phyloP scores from a whole-genome alignment of 306 rosid genomes.

The Medicago ruthenica region DNA sequence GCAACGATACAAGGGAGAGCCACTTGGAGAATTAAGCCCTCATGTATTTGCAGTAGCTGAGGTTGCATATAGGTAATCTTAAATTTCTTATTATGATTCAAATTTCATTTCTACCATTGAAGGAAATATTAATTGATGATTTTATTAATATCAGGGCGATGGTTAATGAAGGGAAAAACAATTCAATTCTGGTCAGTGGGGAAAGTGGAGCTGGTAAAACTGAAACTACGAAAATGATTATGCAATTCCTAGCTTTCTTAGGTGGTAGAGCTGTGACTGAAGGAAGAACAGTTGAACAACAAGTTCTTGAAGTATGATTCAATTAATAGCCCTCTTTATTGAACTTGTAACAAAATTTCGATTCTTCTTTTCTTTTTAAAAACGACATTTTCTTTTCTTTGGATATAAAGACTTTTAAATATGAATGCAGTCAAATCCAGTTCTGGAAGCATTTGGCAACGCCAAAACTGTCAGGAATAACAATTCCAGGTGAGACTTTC shows the following conservation, averaged over 20 bases:
- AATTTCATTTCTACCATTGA: constrained; percentile 36
- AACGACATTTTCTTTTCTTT: constrained; percentile 20
- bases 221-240: constrained; percentile 98
- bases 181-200: constrained; percentile 98
- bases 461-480: constrained; percentile 97
- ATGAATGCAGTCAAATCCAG: constrained; percentile 94
- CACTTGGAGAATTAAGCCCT: constrained; percentile 94
- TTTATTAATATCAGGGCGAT: constrained; percentile 73
- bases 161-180: constrained; percentile 87
- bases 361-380: constrained; percentile 6
- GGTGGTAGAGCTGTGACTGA: constrained; percentile 96
- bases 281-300: constrained; percentile 97
- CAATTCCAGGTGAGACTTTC: constrained; percentile 84
- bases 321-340: constrained; percentile 33
- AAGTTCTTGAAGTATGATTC: constrained; percentile 94
- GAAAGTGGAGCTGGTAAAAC: constrained; percentile 99
- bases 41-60: constrained; percentile 99
- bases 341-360: constrained; percentile 31
- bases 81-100: constrained; percentile 32
- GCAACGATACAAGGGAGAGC: constrained; percentile 98
- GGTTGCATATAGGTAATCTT: constrained; percentile 85
- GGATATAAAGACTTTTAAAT: constrained; percentile 36
- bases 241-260: constrained; percentile 92
- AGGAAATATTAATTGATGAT: constrained; percentile 39
- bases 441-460: constrained; percentile 99